A percentile compares a stretch with the other conserved stretches of the same genome.
Evolutionary conservation across 2,329 filamentous ascomycete species (phyloP).

Genomic region (Diaporthe longicolla): DNA sequence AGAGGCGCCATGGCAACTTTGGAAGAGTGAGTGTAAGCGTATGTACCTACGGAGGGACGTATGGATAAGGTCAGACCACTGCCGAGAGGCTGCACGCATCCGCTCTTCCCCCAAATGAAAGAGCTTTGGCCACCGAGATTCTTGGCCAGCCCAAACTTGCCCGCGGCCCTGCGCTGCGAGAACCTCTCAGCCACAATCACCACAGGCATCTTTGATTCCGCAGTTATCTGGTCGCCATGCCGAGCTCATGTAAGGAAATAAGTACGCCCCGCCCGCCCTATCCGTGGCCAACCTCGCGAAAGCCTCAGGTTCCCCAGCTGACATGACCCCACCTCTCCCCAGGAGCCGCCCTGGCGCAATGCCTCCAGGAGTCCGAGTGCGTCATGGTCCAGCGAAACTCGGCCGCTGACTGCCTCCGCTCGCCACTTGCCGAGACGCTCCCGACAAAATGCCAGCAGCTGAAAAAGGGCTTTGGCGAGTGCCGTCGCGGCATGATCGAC

Average conservation of each 20-base stretch:
- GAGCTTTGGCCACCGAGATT: constrained; percentile 24
- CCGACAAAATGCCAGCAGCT: constrained; percentile 93
- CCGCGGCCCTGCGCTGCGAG: background rate
- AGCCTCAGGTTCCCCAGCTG: constrained; percentile 32
- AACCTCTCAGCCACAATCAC: constrained; percentile 9
- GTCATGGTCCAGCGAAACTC: constrained; percentile 92
- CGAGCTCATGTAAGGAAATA: constrained; percentile 96
- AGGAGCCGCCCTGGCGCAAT: constrained; percentile 94
- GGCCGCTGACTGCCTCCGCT: constrained; percentile 88
- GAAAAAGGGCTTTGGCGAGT: constrained; percentile 92
- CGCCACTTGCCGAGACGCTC: constrained; percentile 84
- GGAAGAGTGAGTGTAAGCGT: too few relatives aligned
- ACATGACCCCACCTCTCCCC: constrained; percentile 42
- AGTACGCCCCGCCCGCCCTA: constrained; percentile 70
- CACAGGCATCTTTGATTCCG: constrained; percentile 15
- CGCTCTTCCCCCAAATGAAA: background rate
- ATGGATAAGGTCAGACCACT: constrained; percentile 4
- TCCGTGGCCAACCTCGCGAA: constrained; percentile 12
- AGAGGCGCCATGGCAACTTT: too few relatives aligned
- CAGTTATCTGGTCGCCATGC: constrained; percentile 71
- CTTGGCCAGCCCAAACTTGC: background rate
- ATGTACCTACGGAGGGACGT: too few relatives aligned
- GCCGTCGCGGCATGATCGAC: constrained; percentile 95
- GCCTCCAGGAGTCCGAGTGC: constrained; percentile 96
- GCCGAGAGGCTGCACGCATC: constrained; percentile 13